Evolutionary conservation across 2,329 filamentous ascomycete genomes (phyloP).

Genomic region (Sporothrix luriei): DNA sequence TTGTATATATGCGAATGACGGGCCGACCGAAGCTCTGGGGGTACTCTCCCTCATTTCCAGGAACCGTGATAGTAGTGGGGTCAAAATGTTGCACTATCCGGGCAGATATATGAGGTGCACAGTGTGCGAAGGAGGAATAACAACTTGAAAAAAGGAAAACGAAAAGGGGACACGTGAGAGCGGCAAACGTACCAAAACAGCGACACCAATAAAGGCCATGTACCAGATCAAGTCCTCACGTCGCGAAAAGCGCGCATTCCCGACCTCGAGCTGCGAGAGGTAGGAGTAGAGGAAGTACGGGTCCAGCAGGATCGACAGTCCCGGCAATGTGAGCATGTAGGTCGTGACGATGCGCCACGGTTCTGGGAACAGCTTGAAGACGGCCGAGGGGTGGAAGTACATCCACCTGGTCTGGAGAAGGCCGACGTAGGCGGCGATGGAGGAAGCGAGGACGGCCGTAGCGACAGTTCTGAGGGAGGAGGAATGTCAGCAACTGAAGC

Average conservation of each 20-base stretch:
- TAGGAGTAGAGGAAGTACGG: conserved; percentile 81
- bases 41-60: conserved; percentile 81
- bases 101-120: conserved; percentile 71
- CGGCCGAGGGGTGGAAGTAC: conserved; percentile 55
- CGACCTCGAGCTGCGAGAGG: conserved; percentile 70
- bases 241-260: conserved; percentile 69
- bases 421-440: conserved; percentile 61
- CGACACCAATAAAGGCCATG: conserved; percentile 68
- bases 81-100: conserved; percentile 63
- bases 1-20: conserved; percentile 65
- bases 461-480: conserved; percentile 62
- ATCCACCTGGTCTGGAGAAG: conserved; percentile 57
- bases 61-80: conserved; percentile 77
- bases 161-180: too few relatives aligned
- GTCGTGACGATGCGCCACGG: conserved; percentile 50
- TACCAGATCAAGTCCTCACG: conserved; percentile 83
- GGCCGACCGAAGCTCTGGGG: conserved; percentile 63
- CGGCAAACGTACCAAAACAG: conserved; percentile 73
- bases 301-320: conserved; percentile 65
- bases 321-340: conserved; percentile 49
- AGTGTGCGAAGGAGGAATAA: conserved; percentile 37
- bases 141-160: not conserved
- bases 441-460: conserved; percentile 64
- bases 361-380: conserved; percentile 59
- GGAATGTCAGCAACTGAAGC: not conserved